Percentiles rank a stretch among this genome's conserved stretches.
phyloP scores from a whole-genome alignment of 805 yeast species.

The Schizosaccharomyces japonicus region DNA sequence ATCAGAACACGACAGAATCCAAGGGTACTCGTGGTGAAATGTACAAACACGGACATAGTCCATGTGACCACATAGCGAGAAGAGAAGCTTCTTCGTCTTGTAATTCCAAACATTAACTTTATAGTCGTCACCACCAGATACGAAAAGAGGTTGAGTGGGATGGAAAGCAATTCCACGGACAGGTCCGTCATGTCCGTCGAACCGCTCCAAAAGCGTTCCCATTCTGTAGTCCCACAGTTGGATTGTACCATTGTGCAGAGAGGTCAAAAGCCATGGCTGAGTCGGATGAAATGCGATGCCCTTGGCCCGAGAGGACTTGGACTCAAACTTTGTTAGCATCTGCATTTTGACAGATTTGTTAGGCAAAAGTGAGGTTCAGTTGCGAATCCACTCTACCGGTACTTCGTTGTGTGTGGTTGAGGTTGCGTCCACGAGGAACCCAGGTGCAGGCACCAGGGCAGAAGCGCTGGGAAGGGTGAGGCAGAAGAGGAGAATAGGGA shows the following conservation, averaged over 20 bases:
- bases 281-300: constrained; percentile 72
- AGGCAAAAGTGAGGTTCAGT: neutral
- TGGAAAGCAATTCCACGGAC: constrained; percentile 89
- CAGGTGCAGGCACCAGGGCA: too few relatives aligned
- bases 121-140: constrained; percentile 92
- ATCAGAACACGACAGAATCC: constrained; percentile 89
- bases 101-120: constrained; percentile 89
- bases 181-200: constrained; percentile 96
- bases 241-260: constrained; percentile 90
- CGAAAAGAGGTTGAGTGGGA: constrained; percentile 93
- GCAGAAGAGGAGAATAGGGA: too few relatives aligned
- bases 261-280: constrained; percentile 87
- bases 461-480: too few relatives aligned
- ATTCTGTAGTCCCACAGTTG: constrained; percentile 98
- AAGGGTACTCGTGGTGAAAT: constrained; percentile 88
- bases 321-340: constrained; percentile 43
- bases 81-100: constrained; percentile 70
- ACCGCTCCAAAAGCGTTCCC: constrained; percentile 91
- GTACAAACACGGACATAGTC: constrained; percentile 86
- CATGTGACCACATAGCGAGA: constrained; percentile 68
- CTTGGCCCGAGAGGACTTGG: constrained; percentile 91
- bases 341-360: neutral
- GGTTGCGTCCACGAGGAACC: too few relatives aligned
- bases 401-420: neutral
- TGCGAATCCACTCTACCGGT: neutral